Conservation (phyloP, 495 filamentous ascomycete genomes). For the Aspergillus indologenus region DNA sequence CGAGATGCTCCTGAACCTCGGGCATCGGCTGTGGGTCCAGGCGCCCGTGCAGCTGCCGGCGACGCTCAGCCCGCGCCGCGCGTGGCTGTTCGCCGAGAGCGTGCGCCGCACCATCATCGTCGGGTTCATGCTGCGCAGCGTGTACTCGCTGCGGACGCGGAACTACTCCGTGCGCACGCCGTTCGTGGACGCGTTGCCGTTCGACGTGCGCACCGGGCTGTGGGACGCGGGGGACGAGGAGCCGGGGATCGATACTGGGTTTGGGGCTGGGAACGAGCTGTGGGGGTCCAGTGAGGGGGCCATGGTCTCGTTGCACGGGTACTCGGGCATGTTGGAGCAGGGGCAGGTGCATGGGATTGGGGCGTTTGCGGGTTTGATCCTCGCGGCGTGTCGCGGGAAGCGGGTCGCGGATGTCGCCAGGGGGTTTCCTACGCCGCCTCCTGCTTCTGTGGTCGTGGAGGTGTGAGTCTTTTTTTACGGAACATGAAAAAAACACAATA, state of each 20-base stretch:
- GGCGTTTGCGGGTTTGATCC: slow-evolving; percentile 24
- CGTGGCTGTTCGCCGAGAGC: slow-evolving; percentile 47
- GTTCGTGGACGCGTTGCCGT: slow-evolving; percentile 34
- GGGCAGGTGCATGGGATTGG: slow-evolving; percentile 22
- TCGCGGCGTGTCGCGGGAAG: slow-evolving; percentile 28
- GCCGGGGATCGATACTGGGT: slow-evolving; percentile 18
- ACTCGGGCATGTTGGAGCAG: slow-evolving; percentile 24
- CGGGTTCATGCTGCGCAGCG: slow-evolving; percentile 32
- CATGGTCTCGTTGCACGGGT: slow-evolving; percentile 32
- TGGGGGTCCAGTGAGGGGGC: neutral
- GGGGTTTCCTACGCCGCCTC: slow-evolving; percentile 12
- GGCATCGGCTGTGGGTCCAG: slow-evolving; percentile 24
- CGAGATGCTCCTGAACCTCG: slow-evolving; percentile 22
- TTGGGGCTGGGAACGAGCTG: neutral
- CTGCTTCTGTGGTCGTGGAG: neutral
- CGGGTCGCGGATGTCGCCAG: slow-evolving; percentile 11
- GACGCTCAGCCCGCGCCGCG: slow-evolving; percentile 31
- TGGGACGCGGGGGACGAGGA: slow-evolving; percentile 33
- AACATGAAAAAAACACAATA: too few species aligned
- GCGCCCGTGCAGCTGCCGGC: slow-evolving; percentile 26
- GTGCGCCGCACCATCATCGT: slow-evolving; percentile 44
- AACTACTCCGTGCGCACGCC: slow-evolving; percentile 40
- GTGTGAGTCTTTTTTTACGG: too few species aligned
- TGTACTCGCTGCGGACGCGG: slow-evolving; percentile 37
- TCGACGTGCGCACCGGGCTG: slow-evolving; percentile 35